Evolutionary conservation across 2,329 filamentous ascomycete genomes (phyloP).

Genomic region (Colletotrichum lini): DNA sequence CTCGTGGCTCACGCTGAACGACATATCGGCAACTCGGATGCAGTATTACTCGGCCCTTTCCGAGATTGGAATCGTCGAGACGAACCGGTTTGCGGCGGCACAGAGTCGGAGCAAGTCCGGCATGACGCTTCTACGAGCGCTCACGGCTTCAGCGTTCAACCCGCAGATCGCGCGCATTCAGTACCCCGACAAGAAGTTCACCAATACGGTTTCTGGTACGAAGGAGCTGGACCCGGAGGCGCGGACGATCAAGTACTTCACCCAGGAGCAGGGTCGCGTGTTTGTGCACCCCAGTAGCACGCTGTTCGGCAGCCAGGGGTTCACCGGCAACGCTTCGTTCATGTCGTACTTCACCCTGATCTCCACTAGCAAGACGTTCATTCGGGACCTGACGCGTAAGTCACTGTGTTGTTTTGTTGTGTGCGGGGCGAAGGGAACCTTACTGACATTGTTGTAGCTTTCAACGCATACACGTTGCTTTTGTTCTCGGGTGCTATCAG

Average conservation of each 20-base stretch:
- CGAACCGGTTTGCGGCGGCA: constrained; percentile 44
- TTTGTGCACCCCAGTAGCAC: constrained; percentile 94
- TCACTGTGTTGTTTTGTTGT: constrained; percentile 45
- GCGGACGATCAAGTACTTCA: constrained; percentile 92
- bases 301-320: constrained; percentile 86
- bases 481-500: constrained; percentile 89
- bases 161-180: constrained; percentile 94
- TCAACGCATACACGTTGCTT: constrained; percentile 90
- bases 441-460: constrained; percentile 64
- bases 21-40: constrained; percentile 87
- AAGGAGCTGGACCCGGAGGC: constrained; percentile 96
- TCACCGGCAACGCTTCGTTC: constrained; percentile 81
- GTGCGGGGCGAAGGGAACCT: background rate
- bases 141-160: constrained; percentile 81
- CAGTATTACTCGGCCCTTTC: constrained; percentile 90
- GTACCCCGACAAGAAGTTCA: constrained; percentile 96
- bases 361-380: constrained; percentile 91
- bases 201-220: constrained; percentile 86
- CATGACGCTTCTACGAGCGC: constrained; percentile 72
- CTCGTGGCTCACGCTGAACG: constrained; percentile 84
- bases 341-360: constrained; percentile 94
- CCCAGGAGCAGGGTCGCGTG: constrained; percentile 85
- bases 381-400: constrained; percentile 90
- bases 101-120: constrained; percentile 50
- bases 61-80: constrained; percentile 84